Percentiles rank a stretch among this genome's conserved stretches.
Evolutionary conservation across 1,284 basidiomycete species (phyloP).

Genomic region (Melampsora larici-populina): DNA sequence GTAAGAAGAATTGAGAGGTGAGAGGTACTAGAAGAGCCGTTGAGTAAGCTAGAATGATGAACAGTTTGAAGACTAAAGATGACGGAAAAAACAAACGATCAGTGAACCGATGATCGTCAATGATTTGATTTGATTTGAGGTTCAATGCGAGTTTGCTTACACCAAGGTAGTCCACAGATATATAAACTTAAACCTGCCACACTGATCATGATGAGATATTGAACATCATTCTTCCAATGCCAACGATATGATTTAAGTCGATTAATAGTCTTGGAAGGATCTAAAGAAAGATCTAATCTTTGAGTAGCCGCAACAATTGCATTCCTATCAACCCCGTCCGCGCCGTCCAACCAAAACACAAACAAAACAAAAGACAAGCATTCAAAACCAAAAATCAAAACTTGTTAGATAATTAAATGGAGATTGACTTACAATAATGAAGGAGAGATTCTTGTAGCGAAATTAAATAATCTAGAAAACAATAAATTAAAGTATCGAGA

Average conservation of each 20-base stretch:
- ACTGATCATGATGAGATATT: constrained; percentile 34
- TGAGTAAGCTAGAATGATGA: constrained; percentile 71
- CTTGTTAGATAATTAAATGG: not conserved
- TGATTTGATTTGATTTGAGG: not conserved
- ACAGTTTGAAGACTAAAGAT: constrained; percentile 68
- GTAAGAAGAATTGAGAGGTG: constrained; percentile 87
- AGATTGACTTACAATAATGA: not conserved
- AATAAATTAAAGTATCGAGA: not conserved
- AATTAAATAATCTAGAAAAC: not conserved
- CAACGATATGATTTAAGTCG: constrained; percentile 29
- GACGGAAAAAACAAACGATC: too few relatives aligned
- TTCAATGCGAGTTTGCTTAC: too few relatives aligned
- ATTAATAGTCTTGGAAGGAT: constrained; percentile 9
- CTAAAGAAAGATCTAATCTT: constrained; percentile 26
- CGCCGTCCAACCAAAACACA: too few relatives aligned
- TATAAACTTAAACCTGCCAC: constrained; percentile 33
- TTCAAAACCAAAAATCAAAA: not conserved
- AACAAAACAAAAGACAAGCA: too few relatives aligned
- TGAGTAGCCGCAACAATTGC: constrained; percentile 33
- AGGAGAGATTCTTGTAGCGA: not conserved
- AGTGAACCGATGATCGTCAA: not conserved
- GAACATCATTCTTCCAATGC: constrained; percentile 27
- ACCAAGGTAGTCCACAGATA: constrained; percentile 23
- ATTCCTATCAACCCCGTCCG: too few relatives aligned
- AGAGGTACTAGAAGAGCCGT: constrained; percentile 73